A percentile compares a stretch with the other conserved stretches of the same genome.
Conservation (phyloP, 2,329 filamentous ascomycete species). For the Arthroderma uncinatum region DNA sequence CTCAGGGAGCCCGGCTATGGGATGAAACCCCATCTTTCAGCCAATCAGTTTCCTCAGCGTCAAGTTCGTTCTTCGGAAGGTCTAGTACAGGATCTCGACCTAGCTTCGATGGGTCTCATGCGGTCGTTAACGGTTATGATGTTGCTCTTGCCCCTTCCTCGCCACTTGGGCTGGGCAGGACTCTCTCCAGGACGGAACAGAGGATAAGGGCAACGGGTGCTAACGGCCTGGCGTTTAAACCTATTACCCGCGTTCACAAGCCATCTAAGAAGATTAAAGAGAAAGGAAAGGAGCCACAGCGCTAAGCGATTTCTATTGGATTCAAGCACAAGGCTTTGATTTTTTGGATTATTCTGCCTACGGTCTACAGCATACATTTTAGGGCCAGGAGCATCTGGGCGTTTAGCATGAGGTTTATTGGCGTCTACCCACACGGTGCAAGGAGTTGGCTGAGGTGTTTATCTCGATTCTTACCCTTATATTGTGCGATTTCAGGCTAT, state of each 20-base stretch:
- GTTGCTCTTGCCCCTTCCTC: constrained; percentile 32
- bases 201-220: constrained; percentile 35
- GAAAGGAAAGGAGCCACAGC: neutral
- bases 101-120: constrained; percentile 16
- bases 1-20: constrained; percentile 27
- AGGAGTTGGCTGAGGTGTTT: neutral
- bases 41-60: constrained; percentile 16
- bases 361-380: neutral
- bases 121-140: constrained; percentile 29
- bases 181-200: constrained; percentile 35
- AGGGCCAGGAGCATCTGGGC: neutral
- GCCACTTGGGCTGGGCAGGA: constrained; percentile 29
- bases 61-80: constrained; percentile 8
- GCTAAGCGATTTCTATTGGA: neutral
- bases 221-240: constrained; percentile 31
- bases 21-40: constrained; percentile 18
- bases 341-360: neutral
- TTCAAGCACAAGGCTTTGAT: neutral
- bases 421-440: neutral
- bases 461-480: neutral
- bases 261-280: constrained; percentile 5
- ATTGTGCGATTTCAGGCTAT: neutral
- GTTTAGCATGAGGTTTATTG: neutral
- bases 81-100: neutral
- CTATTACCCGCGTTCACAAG: constrained; percentile 7